Percentiles rank a stretch among this genome's conserved stretches.
phyloP scores from a whole-genome alignment of 352 stramenopile genomes.

The Phytophthora idaei region DNA sequence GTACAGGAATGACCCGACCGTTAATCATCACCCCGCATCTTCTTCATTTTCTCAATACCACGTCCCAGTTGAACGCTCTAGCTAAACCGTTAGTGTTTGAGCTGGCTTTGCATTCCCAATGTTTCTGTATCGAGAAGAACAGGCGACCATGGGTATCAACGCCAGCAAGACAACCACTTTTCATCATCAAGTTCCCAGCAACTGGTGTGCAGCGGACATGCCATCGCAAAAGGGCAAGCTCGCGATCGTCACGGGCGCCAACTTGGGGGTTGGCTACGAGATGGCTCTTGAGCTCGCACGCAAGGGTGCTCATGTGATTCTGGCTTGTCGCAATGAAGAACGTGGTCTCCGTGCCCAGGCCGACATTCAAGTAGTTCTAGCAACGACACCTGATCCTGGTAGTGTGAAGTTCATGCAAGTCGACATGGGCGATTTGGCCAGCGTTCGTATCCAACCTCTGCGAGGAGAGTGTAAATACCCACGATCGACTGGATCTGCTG shows the following conservation, averaged over 20 bases:
- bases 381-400: conserved; percentile 4
- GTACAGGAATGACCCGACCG: too few relatives aligned
- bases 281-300: conserved; percentile 41
- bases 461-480: conserved; percentile 21
- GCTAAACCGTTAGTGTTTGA: neutral
- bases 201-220: conserved; percentile 39
- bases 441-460: conserved; percentile 40
- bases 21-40: too few relatives aligned
- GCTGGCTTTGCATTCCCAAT: neutral
- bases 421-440: conserved; percentile 48
- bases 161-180: neutral
- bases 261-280: conserved; percentile 48
- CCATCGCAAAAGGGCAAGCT: conserved; percentile 31
- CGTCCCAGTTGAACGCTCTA: neutral
- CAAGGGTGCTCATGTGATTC: conserved; percentile 41
- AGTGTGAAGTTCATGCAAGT: conserved; percentile 44
- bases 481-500: conserved; percentile 52
- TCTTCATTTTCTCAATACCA: neutral
- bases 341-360: conserved; percentile 21
- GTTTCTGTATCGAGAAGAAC: neutral
- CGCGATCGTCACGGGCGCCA: conserved; percentile 46
- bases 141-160: conserved; percentile 1
- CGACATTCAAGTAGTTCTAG: conserved; percentile 14
- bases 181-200: conserved; percentile 14
- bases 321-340: conserved; percentile 41